These are phyloP conservation scores for Chlamydomonas schloesseri DNA, from an alignment of 139 green algal species.

Conservation along the genomic window DNA sequence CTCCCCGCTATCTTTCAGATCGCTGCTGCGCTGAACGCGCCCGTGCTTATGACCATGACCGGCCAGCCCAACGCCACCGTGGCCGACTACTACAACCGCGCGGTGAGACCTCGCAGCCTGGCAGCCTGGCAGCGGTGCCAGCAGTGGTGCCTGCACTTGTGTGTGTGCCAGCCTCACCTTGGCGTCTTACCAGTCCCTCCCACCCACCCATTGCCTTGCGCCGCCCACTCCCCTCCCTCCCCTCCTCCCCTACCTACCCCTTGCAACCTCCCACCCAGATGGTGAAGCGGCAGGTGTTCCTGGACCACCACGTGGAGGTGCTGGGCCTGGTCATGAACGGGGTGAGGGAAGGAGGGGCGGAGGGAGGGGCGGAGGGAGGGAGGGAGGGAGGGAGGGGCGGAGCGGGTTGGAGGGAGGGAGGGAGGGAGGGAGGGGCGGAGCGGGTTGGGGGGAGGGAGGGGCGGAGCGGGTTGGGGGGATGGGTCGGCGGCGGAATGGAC, in stretches of 20 bases:
- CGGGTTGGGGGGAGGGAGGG: too few relatives aligned
- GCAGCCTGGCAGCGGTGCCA: too few relatives aligned
- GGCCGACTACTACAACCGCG: slow-evolving; percentile 32
- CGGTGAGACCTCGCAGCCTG: too few relatives aligned
- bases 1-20: slow-evolving; percentile 3
- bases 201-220: too few relatives aligned
- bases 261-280: slow-evolving; percentile 10
- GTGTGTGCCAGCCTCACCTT: too few relatives aligned
- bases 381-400: background rate
- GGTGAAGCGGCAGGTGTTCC: slow-evolving; percentile 53
- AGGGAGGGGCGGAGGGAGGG: too few relatives aligned
- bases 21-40: slow-evolving; percentile 63
- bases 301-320: slow-evolving; percentile 62
- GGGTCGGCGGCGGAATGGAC: too few relatives aligned
- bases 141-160: too few relatives aligned
- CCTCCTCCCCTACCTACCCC: background rate
- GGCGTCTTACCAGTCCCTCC: too few relatives aligned
- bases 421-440: too few relatives aligned
- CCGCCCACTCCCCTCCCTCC: background rate
- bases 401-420: background rate
- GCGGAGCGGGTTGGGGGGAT: too few relatives aligned
- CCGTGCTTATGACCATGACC: slow-evolving; percentile 68
- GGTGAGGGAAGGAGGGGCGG: slow-evolving; percentile 31
- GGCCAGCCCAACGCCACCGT: slow-evolving; percentile 43
- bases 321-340: slow-evolving; percentile 78